phyloP scores from a whole-genome alignment of 495 filamentous ascomycete genomes.

The Aspergillus heteromorphus region DNA sequence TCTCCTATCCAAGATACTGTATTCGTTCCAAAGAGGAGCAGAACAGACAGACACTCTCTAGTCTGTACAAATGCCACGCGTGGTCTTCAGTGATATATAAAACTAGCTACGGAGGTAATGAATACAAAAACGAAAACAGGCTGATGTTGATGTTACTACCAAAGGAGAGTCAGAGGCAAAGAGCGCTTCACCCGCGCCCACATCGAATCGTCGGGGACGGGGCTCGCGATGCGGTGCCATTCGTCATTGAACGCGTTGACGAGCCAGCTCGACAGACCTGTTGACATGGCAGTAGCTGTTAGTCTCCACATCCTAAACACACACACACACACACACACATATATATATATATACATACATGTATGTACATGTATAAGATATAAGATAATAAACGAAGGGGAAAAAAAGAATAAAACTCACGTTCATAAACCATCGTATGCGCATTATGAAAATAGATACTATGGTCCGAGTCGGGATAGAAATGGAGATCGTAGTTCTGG shows the following conservation, averaged over 20 bases:
- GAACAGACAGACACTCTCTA: too few relatives aligned
- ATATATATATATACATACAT: too few relatives aligned
- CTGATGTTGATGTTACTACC: not conserved
- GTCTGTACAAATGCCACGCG: too few relatives aligned
- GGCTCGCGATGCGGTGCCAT: conserved; percentile 70
- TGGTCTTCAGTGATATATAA: too few relatives aligned
- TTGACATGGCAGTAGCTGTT: not conserved
- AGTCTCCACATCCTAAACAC: too few relatives aligned
- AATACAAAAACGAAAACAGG: too few relatives aligned
- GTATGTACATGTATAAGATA: too few relatives aligned
- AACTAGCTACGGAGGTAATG: too few relatives aligned
- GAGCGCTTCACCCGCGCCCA: conserved; percentile 23
- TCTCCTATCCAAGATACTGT: too few relatives aligned
- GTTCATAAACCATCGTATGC: conserved; percentile 88
- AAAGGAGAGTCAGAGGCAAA: not conserved
- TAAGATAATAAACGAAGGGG: not conserved
- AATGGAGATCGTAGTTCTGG: conserved; percentile 94
- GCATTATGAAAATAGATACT: conserved; percentile 94
- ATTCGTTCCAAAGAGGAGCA: too few relatives aligned
- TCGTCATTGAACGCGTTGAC: conserved; percentile 97
- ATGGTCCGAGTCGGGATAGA: conserved; percentile 96
- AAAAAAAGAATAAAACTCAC: conserved; percentile 49
- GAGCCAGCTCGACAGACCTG: conserved; percentile 87
- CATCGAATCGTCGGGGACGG: conserved; percentile 50
- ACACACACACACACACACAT: too few relatives aligned